Evolutionary conservation across 768 basidiomycete species (phyloP).

Genomic region (Tricholoma bakamatsutake): DNA sequence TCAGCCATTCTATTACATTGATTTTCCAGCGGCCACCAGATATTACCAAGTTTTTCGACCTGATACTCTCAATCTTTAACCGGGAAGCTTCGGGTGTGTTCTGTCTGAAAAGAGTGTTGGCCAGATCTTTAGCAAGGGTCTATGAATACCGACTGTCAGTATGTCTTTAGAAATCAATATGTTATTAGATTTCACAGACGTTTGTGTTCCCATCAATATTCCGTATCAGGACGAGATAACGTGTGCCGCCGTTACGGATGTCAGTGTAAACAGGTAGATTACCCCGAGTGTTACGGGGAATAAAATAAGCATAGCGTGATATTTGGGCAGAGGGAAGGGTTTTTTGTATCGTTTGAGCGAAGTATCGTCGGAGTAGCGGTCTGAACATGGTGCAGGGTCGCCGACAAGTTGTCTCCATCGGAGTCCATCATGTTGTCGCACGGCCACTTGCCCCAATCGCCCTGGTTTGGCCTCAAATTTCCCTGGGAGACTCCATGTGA

Average conservation of each 20-base stretch:
- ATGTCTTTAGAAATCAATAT: background rate
- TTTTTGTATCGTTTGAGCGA: conserved; percentile 4
- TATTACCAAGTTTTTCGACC: conserved; percentile 51
- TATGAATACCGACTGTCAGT: conserved; percentile 19
- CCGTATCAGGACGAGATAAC: conserved; percentile 52
- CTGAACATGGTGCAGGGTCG: background rate
- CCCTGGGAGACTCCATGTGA: too few relatives aligned
- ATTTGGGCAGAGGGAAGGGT: conserved; percentile 11
- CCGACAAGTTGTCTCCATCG: background rate
- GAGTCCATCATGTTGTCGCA: background rate
- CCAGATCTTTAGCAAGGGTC: conserved; percentile 57
- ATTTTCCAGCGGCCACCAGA: conserved; percentile 60
- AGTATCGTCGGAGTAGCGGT: background rate
- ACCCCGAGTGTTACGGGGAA: conserved; percentile 62
- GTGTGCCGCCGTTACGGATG: conserved; percentile 59
- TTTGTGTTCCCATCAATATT: conserved; percentile 61
- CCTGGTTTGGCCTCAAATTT: background rate
- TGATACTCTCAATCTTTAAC: conserved; percentile 41
- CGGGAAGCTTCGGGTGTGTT: conserved; percentile 41
- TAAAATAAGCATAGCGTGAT: conserved; percentile 39
- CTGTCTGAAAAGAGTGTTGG: conserved; percentile 41
- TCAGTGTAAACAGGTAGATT: conserved; percentile 74
- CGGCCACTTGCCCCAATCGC: background rate
- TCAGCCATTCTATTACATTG: conserved; percentile 58
- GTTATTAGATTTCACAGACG: conserved; percentile 32